Evolutionary conservation across 352 stramenopile genomes (phyloP).

Genomic region (Phytopythium sindhum): DNA sequence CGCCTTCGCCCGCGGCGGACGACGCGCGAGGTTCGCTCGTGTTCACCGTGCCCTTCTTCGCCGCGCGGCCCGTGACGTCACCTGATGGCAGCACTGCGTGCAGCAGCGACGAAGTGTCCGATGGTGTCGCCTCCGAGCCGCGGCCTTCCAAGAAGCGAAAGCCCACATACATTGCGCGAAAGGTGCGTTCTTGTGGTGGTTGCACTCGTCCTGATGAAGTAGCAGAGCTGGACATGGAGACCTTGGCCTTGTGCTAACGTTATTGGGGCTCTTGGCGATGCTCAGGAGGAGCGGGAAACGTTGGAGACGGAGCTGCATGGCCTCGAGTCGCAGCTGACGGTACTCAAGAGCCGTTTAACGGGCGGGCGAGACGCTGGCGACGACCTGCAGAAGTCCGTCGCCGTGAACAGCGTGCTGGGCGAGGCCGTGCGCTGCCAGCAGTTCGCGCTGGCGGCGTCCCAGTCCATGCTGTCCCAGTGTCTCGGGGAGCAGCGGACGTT

Average conservation of each 20-base stretch:
- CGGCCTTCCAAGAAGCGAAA: slow-evolving; percentile 23
- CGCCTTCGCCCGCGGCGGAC: too few species aligned
- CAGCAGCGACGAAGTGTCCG: slow-evolving; percentile 5
- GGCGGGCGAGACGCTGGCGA: not conserved
- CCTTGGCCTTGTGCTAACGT: not conserved
- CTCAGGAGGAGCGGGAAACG: not conserved
- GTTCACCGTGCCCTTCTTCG: slow-evolving; percentile 4
- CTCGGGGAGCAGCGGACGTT: slow-evolving; percentile 17
- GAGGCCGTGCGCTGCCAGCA: slow-evolving; percentile 18
- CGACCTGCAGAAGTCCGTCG: not conserved
- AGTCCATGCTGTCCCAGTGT: slow-evolving; percentile 21
- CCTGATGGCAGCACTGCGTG: not conserved
- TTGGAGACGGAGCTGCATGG: slow-evolving; percentile 20
- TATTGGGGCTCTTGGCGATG: not conserved
- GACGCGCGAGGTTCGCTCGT: not conserved
- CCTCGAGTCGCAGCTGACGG: slow-evolving; percentile 30
- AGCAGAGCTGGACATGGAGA: too few species aligned
- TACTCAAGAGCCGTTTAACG: slow-evolving; percentile 15
- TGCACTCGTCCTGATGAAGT: not conserved
- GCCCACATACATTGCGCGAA: slow-evolving; percentile 21
- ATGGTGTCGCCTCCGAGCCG: not conserved
- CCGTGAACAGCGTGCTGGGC: not conserved
- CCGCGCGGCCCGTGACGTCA: not conserved
- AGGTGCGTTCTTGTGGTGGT: not conserved
- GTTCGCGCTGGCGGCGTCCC: slow-evolving; percentile 16